These are phyloP conservation scores for Syzygium aqueum DNA, from an alignment of 345 rosid species.

Conservation along the genomic window DNA sequence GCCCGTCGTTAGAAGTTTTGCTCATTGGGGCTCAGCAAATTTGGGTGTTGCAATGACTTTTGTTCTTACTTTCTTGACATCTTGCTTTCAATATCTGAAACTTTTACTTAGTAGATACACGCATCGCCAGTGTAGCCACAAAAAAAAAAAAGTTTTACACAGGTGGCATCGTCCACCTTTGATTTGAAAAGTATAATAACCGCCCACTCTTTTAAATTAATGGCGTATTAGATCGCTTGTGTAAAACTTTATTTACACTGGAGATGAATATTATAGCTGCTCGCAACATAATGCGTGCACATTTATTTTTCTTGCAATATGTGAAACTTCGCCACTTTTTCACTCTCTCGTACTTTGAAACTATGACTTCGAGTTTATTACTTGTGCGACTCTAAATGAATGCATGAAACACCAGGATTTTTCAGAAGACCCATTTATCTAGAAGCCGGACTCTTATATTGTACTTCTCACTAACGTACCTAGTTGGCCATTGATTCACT, in stretches of 20 bases:
- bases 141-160: background rate
- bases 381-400: background rate
- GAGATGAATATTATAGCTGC: no score
- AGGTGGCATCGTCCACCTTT: background rate
- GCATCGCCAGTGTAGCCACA: no score
- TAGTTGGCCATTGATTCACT: background rate
- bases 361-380: background rate
- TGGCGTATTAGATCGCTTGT: background rate
- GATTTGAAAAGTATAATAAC: background rate
- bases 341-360: background rate
- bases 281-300: background rate
- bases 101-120: background rate
- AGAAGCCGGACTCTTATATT: background rate
- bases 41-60: background rate
- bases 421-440: background rate
- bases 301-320: background rate
- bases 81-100: background rate
- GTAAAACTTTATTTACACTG: background rate
- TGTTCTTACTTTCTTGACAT: background rate
- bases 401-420: background rate
- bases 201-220: background rate
- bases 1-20: background rate
- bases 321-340: background rate
- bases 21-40: background rate
- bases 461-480: background rate